Evolutionary conservation across 441 rosid genomes (phyloP), one percentile per base, ranked within the genome.

Genomic region (Francoa sonchifolia): DNA sequence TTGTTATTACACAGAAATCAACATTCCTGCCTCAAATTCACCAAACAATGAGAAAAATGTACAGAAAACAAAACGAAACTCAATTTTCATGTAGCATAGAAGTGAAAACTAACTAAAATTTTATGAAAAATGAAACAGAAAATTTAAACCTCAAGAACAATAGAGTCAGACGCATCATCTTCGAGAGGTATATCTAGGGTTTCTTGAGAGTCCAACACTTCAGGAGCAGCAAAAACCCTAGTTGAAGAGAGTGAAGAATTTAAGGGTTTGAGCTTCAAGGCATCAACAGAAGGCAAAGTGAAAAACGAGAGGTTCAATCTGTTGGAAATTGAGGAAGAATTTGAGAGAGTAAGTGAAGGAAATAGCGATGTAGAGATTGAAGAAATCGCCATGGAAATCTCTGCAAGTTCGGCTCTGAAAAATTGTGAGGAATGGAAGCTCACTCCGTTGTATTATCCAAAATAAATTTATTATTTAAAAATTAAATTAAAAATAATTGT

Each of bases 221-320:
- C 87, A 1, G 85, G 73, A 51, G 79, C 73, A 1, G 87, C 77
- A 48, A 54, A 66, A 45, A 71, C 53, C 68, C 61, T 72, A 21
- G 51, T 47, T 18, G 67, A 19, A 10, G 71, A 50, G 6, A 25
- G 17, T 21, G 62, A 46, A 42, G 69, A 63, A 50, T 58, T 67
- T 15, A 69, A 58, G 42, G 57, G 19, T 44, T 23, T 19, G 11
- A 68, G 61, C 52, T 32, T 67, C 33, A 54, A 41, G 29, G 55
- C 55, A 54, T 30, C 42, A 36, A 34, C 46, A 22, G 71, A 59
- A 53, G 66, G 36, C 23, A 63, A 32, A 19, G 73, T 58, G 20
- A 57, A 39, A 26, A 63, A 49, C 33, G 64, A 42, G 36, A 71
- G 15, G 52, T 69, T 75, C 12, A 62, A 35, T 50, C 47, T 62